Evolutionary conservation across 768 basidiomycete genomes (phyloP), one percentile per base, ranked within the genome.

Genomic region (Mycena floridula): DNA sequence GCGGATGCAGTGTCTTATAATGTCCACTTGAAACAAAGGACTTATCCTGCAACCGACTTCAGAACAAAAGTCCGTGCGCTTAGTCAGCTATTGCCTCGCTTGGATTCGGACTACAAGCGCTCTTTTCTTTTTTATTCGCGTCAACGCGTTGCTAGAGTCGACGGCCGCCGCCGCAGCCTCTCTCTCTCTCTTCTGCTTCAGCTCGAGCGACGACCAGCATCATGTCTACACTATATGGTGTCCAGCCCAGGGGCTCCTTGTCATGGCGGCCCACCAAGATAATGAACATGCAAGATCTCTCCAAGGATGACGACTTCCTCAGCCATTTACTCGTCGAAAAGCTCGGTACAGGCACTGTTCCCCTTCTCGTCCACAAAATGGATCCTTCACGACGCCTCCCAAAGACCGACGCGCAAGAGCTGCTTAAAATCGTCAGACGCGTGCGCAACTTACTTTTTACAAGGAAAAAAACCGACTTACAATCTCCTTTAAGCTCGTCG

Each of bases 321-420:
- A 86, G 84, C 57, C 86, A 91, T 67, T 74, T 92, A 28, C 79
- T 92, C 46, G 86, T 92, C 50, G 89, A 92, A 68, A 90, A 90
- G 55, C 78, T 92, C 25, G 89, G 89, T 36, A 88, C 88, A 3
- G 85, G 85, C 25, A 63, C 61, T 7, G 82, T 84, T 7, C 89
- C 89, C n/a, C 73, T 92, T 43, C 76, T 82, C 45, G 89, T 92
- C 12, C 89, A 92, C 70, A 91, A 89, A 65, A 92, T 92, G 89
- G 88, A 91, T 61, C 69, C 83, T 21, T 74, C 78, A 49, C 74
- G 85, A 44, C 73, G 80, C 40, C 73, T 90, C 23, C 89, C 89
- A 47, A 89, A 85, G 70, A 81, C 85, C 42, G 73, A 82, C 52
- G 66, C 81, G 7, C 66, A 72, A 36, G 78, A 82, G 59, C 75